Conservation (phyloP, 2,329 filamentous ascomycete genomes). For the Aureobasidium namibiae region DNA sequence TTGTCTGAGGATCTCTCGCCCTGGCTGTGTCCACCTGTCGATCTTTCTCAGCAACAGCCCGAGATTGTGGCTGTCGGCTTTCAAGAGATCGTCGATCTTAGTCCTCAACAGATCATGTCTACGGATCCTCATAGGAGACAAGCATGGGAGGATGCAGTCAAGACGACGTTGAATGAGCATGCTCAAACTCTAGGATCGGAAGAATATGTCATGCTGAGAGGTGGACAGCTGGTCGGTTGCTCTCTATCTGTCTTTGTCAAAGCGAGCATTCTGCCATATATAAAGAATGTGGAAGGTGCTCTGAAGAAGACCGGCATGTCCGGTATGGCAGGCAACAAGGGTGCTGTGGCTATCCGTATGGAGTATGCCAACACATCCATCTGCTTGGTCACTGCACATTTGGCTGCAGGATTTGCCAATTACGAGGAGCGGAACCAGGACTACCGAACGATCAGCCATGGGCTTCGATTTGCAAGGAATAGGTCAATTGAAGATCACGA, state of each 20-base stretch:
- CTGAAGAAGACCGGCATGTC: conserved; percentile 94
- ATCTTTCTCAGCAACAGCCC: conserved; percentile 54
- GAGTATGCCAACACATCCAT: conserved; percentile 89
- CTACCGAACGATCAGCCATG: conserved; percentile 80
- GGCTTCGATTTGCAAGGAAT: conserved; percentile 84
- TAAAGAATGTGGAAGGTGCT: conserved; percentile 95
- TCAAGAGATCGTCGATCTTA: conserved; percentile 96
- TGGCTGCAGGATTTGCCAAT: conserved; percentile 92
- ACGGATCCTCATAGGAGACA: conserved; percentile 82
- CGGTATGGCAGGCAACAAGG: conserved; percentile 96
- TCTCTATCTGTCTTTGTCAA: conserved; percentile 88
- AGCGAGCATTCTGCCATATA: conserved; percentile 63
- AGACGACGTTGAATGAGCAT: conserved; percentile 64
- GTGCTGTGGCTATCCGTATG: conserved; percentile 90
- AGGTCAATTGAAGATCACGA: conserved; percentile 86
- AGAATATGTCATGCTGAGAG: conserved; percentile 81
- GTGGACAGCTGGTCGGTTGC: conserved; percentile 89
- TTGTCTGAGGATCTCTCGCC: conserved; percentile 69
- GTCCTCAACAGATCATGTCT: conserved; percentile 98
- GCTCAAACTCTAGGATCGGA: conserved; percentile 58
- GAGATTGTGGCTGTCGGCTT: conserved; percentile 88
- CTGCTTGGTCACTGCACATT: conserved; percentile 92
- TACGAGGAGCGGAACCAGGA: conserved; percentile 94
- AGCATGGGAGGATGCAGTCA: conserved; percentile 78
- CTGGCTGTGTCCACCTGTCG: conserved; percentile 69